Evolutionary conservation across 2,329 filamentous ascomycete genomes (phyloP).

Genomic region (Endoconidiophora polonica): DNA sequence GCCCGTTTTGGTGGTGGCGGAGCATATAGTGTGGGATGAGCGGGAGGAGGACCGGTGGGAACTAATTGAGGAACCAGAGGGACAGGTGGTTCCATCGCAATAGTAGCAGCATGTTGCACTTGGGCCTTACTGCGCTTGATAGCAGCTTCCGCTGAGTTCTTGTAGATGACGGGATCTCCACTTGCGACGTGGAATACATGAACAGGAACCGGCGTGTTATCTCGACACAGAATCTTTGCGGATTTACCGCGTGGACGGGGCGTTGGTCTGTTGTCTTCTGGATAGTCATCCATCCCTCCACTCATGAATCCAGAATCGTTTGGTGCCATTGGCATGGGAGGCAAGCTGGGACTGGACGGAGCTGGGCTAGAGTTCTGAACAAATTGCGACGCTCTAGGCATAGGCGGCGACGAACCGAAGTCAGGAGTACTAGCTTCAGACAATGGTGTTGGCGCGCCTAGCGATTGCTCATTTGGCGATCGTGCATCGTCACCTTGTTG

Average conservation of each 20-base stretch:
- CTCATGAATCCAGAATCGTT: constrained; percentile 76
- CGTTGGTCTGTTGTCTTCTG: constrained; percentile 23
- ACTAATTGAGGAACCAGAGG: constrained; percentile 25
- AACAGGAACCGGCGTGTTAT: constrained; percentile 6
- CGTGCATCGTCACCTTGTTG: constrained; percentile 33
- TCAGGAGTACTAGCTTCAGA: constrained; percentile 57
- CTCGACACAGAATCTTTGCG: constrained; percentile 8
- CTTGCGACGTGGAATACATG: constrained; percentile 11
- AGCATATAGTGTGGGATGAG: constrained; percentile 10
- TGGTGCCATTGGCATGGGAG: constrained; percentile 45
- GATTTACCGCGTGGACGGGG: constrained; percentile 3
- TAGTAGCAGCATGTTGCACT: not conserved
- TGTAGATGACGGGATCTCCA: constrained; percentile 5
- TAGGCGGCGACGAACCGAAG: constrained; percentile 79
- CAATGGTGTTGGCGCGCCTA: constrained; percentile 33
- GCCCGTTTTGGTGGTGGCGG: constrained; percentile 16
- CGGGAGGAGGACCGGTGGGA: constrained; percentile 14
- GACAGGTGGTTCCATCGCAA: too few species aligned
- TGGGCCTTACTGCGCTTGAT: constrained; percentile 2
- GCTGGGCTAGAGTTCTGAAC: constrained; percentile 40
- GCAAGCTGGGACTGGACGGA: constrained; percentile 65
- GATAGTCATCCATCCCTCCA: constrained; percentile 52
- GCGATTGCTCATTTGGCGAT: constrained; percentile 34
- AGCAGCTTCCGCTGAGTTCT: constrained; percentile 4
- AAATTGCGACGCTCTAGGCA: constrained; percentile 45